phyloP scores from a whole-genome alignment of 192 early-diverging fungal species.

The Coemansia sp. region DNA sequence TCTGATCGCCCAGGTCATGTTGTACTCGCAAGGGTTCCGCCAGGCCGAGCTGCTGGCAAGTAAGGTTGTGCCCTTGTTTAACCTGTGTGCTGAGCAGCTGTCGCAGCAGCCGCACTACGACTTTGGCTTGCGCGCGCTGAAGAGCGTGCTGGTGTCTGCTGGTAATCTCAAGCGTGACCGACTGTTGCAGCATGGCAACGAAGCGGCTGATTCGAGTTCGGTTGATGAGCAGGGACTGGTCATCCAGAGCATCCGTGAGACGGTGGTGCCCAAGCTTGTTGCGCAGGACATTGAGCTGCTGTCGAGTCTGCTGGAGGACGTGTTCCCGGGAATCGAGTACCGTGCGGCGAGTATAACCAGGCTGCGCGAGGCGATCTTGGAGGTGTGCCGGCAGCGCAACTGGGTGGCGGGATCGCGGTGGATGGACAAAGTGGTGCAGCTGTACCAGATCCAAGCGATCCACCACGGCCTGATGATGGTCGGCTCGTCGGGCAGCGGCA shows the following conservation, averaged over 20 bases:
- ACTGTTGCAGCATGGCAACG: conserved; percentile 58
- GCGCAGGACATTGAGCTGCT: conserved; percentile 90
- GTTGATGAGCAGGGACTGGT: conserved; percentile 87
- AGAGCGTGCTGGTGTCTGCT: conserved; percentile 98
- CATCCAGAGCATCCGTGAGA: conserved; percentile 96
- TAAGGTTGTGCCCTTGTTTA: conserved; percentile 98
- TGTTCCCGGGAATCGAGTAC: conserved; percentile 92
- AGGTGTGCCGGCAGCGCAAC: conserved; percentile 73
- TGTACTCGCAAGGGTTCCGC: conserved; percentile 99
- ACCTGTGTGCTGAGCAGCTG: conserved; percentile 91
- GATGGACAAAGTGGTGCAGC: conserved; percentile 97
- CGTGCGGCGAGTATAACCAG: conserved; percentile 72
- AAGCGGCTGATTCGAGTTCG: conserved; percentile 48
- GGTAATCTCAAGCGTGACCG: conserved; percentile 95
- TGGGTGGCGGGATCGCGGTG: conserved; percentile 78
- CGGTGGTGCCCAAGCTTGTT: conserved; percentile 97
- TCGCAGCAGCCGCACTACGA: conserved; percentile 98
- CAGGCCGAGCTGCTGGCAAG: conserved; percentile 90
- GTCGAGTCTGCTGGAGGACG: conserved; percentile 82
- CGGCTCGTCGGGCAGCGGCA: conserved; percentile 95
- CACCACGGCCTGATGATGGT: conserved; percentile 99
- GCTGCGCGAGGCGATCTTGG: conserved; percentile 72
- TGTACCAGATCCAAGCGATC: conserved; percentile 97
- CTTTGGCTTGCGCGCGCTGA: conserved; percentile 97
- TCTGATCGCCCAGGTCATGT: conserved; percentile 99